Conservation (phyloP, 768 basidiomycete genomes). For the Lenzites betulinus region DNA sequence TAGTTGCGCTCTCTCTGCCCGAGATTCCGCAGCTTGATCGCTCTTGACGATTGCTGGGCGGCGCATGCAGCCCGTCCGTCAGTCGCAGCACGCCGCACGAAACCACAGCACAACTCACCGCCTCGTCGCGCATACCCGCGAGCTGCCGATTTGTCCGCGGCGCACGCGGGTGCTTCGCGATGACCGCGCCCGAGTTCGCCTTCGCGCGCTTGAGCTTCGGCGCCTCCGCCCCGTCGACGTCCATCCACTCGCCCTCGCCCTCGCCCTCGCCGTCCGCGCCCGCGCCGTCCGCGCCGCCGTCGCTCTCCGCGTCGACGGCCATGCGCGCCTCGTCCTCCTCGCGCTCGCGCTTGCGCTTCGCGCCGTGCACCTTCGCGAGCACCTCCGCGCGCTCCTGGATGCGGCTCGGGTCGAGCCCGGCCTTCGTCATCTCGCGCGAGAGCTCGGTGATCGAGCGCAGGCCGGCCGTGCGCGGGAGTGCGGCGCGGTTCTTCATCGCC, state of each 20-base stretch:
- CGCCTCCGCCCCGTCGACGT: conserved; percentile 42
- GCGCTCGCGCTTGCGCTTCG: conserved; percentile 69
- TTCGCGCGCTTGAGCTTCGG: conserved; percentile 63
- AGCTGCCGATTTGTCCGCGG: conserved; percentile 75
- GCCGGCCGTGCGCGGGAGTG: conserved; percentile 75
- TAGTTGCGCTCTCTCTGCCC: conserved; percentile 86
- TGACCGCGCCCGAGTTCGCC: conserved; percentile 58
- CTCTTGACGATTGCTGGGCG: conserved; percentile 73
- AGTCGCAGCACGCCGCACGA: neutral
- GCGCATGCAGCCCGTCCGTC: neutral
- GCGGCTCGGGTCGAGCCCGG: conserved; percentile 85
- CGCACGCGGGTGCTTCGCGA: conserved; percentile 49
- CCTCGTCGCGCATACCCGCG: conserved; percentile 77
- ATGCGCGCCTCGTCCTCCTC: conserved; percentile 63
- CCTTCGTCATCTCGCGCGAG: conserved; percentile 77
- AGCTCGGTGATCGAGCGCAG: conserved; percentile 71
- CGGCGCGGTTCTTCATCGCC: conserved; percentile 81
- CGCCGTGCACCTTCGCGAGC: conserved; percentile 72
- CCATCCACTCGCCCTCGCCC: conserved; percentile 48
- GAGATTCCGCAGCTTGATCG: conserved; percentile 80
- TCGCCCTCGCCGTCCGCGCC: conserved; percentile 36
- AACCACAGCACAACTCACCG: conserved; percentile 45
- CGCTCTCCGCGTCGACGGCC: conserved; percentile 57
- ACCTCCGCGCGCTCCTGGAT: conserved; percentile 88
- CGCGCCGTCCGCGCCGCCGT: conserved; percentile 35